Base-by-base conservation (phyloP, 176 grass and related monocot species). In the Avena sativa region DNA sequence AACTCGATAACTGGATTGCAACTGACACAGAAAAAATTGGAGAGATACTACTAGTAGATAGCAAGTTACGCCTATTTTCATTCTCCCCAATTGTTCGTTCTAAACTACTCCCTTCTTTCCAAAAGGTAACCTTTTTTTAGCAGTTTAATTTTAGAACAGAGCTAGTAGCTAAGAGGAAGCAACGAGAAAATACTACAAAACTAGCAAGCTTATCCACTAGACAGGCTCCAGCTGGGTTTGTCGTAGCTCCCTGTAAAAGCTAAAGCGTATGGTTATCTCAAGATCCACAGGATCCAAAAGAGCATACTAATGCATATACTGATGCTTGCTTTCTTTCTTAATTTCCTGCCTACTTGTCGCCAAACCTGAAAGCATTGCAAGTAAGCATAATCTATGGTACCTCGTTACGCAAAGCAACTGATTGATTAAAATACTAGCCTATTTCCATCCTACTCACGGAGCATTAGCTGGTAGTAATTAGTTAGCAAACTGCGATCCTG, bases 301-400 rank as follows among this genome's bases (percentile, higher is more conserved):
- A 56, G 58, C 53, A 44, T 0, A 86, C 21, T 44, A 38, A 7
- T 19, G 20, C 43, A 26, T 20, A 44, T 25, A 4, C 13, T 23
- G 25, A 49, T 69, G 64, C 80, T 9, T 28, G 57, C 8, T 17
- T 66, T 40, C 19, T 52, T 81, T 81, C 12, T 17, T 66, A 53
- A n/a, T 81, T 68, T 81, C 62, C 50, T 86, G 38, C 66, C 66
- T 86, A 71, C 76, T 73, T 72, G 85, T 50, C 34, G 77, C 55
- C 0, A 17, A 73, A 79, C 50, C 51, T 28, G 75, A 80, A 72
- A 80, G 76, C 76, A 59, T 9, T 25, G 50, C 17, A 14, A 15
- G 47, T 68, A 25, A 13, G 50, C 62, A 47, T 79, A 70, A 58
- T 86, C 49, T 79, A 48, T 59, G 50, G 36, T 16, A 78, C 75